Base-by-base conservation (phyloP, 1,284 basidiomycete genomes). In the Mycena citricolor region DNA sequence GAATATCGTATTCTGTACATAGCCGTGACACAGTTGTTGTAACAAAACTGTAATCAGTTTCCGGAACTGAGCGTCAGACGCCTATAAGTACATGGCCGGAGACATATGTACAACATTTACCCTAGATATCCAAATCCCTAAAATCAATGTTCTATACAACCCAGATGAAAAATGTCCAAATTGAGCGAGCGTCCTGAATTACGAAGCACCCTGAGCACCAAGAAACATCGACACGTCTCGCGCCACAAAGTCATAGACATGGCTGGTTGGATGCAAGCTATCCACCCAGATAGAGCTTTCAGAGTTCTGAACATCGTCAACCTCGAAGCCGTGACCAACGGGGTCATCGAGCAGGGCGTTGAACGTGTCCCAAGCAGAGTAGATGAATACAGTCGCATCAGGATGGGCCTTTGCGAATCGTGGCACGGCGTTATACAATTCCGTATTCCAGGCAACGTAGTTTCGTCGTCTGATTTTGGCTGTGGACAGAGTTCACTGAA, bases 231-330 rank as follows among this genome's bases (percentile, higher is more conserved):
- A 58, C 26, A 76, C 26, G 29, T 65, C 66, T 20, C 59, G 47
- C 11, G 74, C 73, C 17, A 76, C 51, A 32, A 68, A 46, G 31
- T 65, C 62, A 42, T 76, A 73, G 22, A 77, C 64, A 44, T 57
- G 61, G 50, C 67, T 72, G 1, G 70, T 74, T 2, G 73, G 73
- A 55, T 77, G 76, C 22, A 78, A 49, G 14, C 61, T 56, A 51
- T 81, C 79, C n/a, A 66, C 53, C 79, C 79, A 83, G 11, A 82
- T 68, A 1, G 56, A 55, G n/a, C 73, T 70, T 1, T 58, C 58
- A 29, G 50, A 13, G 52, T 57, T 58, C 19, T 60, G 34, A 37
- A 60, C 33, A 55, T 75, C 65, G 12, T 29, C 43, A 3, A 50
- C 49, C 2, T 56, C 34, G 45, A 81, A 75, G 0, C 72, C 74